Evolutionary conservation across 2,329 filamentous ascomycete genomes (phyloP), one percentile per base, ranked within the genome.

Genomic region (Cyphellophora attinorum): DNA sequence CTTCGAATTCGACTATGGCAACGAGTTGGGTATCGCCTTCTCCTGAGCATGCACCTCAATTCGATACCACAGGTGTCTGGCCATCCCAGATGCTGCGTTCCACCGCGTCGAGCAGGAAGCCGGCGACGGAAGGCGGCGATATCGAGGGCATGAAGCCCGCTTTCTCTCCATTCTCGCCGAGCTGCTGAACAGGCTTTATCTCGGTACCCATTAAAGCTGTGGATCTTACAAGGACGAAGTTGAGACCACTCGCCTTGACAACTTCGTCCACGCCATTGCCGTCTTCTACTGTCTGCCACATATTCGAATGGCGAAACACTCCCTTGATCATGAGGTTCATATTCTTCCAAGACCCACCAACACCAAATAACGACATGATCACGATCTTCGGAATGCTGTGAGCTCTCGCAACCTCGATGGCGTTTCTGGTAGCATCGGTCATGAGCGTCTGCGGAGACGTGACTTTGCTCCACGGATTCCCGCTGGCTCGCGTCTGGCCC

Each of bases 331-430:
- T 50, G 19, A 54, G 60, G 28, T 59, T 51, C 38, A 71, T 47
- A 32, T 62, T 60, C 0, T 38, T 16, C 49, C 56, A 65, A 4
- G 68, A 72, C 18, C 57, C 50, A 0, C 63, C 67, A 1, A 64
- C 60, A 8, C 71, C 72, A 40, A 68, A 63, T 1, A 66, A 62
- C 10, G 64, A 68, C 51, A 74, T 61, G 31, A 69, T 55, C 16
- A 74, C 57, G 2, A 72, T 45, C 33, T 67, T 70, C 5, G 30
- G 41, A 32, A 58, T 52, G 12, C 54, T 49, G 33, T 58, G 52
- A 58, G 65, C 65, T 3, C 49, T 53, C 1, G 51, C 40, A 10
- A 63, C 42, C 5, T 27, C 29, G 11, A 45, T 36, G n/a, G 42
- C 40, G 8, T 21, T 19, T 11, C 34, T 25, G n/a, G 3, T 61